Evolutionary conservation across 2,329 filamentous ascomycete species (phyloP), one percentile per base, ranked within the genome.

Genomic region (Epichloe festucae): DNA sequence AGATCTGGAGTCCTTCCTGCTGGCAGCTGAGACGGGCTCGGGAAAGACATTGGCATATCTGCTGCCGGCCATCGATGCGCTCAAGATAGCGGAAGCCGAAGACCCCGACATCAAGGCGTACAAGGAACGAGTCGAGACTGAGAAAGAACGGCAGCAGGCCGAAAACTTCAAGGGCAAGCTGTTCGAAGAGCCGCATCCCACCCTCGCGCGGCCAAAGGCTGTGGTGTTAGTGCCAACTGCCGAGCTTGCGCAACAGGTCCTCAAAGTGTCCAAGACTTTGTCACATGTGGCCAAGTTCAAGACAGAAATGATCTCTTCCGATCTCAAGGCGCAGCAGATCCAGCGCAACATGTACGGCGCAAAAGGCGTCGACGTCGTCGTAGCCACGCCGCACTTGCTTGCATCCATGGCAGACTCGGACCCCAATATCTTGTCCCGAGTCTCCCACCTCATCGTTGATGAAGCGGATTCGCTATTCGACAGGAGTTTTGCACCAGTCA

Each of bases 401-500:
- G 78, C 85, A 52, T 90, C 87, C 55, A 93, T 98, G 62, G 88
- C 88, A 12, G 82, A 95, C 57, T 84, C 82, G 19, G 89, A 96
- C 58, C 93, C 93, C 11, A 91, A 95, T 61, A 83, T 98, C 55
- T 79, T 98, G 38, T 90, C 88, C n/a, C 85, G 89, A 12, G 90
- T 97, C 53, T 83, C 81, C 2, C 88, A 97, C 64, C 76, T 98
- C 11, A 78, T 98, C 53, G 77, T 95, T 47, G 94, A 98, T 64
- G 94, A 98, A 72, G 94, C 94, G 1, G 93, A 98, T 69, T 96
- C 90, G 4, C 80, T 98, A 10, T 80, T 98, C 58, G 94, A 98
- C 69, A 86, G 89, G 53, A 94, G 89, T 53, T 98, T 98, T 71
- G 79, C 86, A 4, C 84, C 88, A 1, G 82, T 85, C 23, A 97